phyloP scores from a whole-genome alignment of 2,329 filamentous ascomycete genomes.

The Stemphylium vesicarium region DNA sequence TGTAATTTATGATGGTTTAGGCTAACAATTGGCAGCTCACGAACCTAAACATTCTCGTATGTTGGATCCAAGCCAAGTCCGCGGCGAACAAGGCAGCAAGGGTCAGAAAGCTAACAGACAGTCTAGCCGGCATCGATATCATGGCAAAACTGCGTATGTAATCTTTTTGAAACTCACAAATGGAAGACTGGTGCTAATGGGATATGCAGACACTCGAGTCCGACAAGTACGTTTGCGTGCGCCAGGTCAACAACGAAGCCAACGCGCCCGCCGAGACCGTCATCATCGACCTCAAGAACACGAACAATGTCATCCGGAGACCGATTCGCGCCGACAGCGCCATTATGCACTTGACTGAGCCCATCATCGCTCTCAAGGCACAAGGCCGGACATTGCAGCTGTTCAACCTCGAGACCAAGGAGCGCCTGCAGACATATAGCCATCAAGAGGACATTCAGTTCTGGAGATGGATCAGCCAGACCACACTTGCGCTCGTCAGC shows the following conservation, averaged over 20 bases:
- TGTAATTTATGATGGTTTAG: constrained; percentile 5
- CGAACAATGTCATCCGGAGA: constrained; percentile 91
- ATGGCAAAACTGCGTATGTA: constrained; percentile 84
- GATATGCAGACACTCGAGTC: constrained; percentile 86
- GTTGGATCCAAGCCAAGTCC: constrained; percentile 31
- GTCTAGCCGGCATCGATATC: constrained; percentile 73
- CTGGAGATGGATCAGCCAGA: constrained; percentile 99
- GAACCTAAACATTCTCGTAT: constrained; percentile 57
- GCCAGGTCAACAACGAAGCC: constrained; percentile 83
- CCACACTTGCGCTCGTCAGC: constrained; percentile 85
- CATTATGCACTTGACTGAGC: constrained; percentile 97
- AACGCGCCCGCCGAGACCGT: constrained; percentile 89
- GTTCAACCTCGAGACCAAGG: constrained; percentile 91
- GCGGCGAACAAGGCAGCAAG: constrained; percentile 19
- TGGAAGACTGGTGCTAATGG: constrained; percentile 26
- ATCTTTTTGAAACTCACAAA: background rate
- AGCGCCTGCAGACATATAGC: constrained; percentile 93
- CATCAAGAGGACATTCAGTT: constrained; percentile 98
- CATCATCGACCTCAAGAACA: constrained; percentile 97
- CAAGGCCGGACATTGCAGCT: constrained; percentile 95
- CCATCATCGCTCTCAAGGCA: constrained; percentile 96
- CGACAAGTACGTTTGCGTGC: constrained; percentile 93
- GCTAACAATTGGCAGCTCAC: constrained; percentile 52
- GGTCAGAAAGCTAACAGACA: constrained; percentile 37
- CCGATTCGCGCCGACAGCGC: constrained; percentile 99